Evolutionary conservation across 2,329 filamentous ascomycete species (phyloP).

Genomic region (Thelonectria olida): DNA sequence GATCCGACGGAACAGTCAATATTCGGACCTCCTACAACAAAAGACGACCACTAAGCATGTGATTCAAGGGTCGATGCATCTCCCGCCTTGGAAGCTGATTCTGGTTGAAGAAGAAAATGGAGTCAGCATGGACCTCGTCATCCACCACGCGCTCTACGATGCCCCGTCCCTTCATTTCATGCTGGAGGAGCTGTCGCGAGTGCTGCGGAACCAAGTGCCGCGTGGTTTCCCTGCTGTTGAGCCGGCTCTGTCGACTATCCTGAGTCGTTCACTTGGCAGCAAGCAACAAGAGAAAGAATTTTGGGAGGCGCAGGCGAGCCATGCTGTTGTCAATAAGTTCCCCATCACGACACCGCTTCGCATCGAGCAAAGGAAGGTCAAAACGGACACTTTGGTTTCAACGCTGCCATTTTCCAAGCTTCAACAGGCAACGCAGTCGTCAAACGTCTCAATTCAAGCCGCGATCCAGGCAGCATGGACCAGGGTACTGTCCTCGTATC

Average conservation of each 20-base stretch:
- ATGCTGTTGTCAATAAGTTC: constrained; percentile 73
- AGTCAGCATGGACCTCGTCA: constrained; percentile 54
- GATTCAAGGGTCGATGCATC: constrained; percentile 56
- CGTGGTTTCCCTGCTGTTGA: constrained; percentile 40
- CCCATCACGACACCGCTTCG: constrained; percentile 76
- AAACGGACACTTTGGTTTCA: constrained; percentile 46
- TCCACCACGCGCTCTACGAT: constrained; percentile 89
- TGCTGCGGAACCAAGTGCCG: constrained; percentile 36
- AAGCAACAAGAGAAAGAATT: constrained; percentile 58
- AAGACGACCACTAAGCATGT: constrained; percentile 41
- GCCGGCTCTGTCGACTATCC: constrained; percentile 51
- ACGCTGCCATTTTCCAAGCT: constrained; percentile 57
- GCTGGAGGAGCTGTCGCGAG: constrained; percentile 63
- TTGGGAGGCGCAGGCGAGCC: constrained; percentile 68
- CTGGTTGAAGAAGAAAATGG: constrained; percentile 48
- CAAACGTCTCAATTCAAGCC: constrained; percentile 79
- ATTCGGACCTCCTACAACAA: constrained; percentile 50
- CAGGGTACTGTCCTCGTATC: constrained; percentile 76
- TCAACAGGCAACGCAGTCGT: constrained; percentile 62
- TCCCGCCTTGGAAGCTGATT: constrained; percentile 71
- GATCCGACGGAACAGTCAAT: neutral
- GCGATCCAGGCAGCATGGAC: constrained; percentile 83
- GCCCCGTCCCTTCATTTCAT: constrained; percentile 76
- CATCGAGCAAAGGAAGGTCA: constrained; percentile 44
- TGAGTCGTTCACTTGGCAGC: constrained; percentile 44